Evolutionary conservation across 2,329 filamentous ascomycete species (phyloP).

Genomic region (Erysiphe neolycopersici): DNA sequence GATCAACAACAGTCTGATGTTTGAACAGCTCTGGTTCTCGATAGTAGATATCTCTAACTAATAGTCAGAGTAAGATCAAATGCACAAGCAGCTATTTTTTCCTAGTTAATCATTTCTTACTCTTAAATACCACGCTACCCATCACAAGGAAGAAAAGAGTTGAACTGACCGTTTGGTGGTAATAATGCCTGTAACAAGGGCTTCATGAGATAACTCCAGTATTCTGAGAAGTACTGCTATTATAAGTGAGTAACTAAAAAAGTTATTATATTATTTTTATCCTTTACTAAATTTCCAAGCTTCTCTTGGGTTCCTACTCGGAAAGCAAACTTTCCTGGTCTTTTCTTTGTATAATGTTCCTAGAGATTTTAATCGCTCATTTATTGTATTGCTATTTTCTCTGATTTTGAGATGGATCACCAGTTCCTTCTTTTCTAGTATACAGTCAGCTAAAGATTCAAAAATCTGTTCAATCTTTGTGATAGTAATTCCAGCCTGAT

Average conservation of each 20-base stretch:
- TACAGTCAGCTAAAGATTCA: slow-evolving; percentile 21
- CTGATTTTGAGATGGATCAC: slow-evolving; percentile 21
- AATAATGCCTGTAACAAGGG: slow-evolving; percentile 24
- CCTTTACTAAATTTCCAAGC: slow-evolving; percentile 24
- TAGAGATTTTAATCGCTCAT: background rate
- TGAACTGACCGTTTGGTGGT: slow-evolving; percentile 31
- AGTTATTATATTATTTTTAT: slow-evolving; percentile 2
- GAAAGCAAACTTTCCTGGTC: slow-evolving; percentile 16
- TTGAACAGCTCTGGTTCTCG: slow-evolving; percentile 46
- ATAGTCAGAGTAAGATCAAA: background rate
- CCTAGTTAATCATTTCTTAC: no score
- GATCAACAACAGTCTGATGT: slow-evolving; percentile 40
- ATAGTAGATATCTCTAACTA: slow-evolving; percentile 52
- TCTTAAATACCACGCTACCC: no score
- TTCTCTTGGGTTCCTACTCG: slow-evolving; percentile 21
- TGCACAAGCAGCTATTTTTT: no score
- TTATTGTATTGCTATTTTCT: slow-evolving; percentile 4
- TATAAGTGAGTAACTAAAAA: slow-evolving; percentile 1
- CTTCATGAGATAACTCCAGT: slow-evolving; percentile 30
- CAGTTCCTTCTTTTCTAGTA: slow-evolving; percentile 19
- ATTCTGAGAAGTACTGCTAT: slow-evolving; percentile 30
- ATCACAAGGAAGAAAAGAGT: background rate
- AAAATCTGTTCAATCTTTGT: slow-evolving; percentile 28
- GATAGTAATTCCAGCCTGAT: slow-evolving; percentile 16
- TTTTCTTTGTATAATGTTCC: background rate